Conservation (phyloP, 441 rosid genomes). For the Hura crepitans region DNA sequence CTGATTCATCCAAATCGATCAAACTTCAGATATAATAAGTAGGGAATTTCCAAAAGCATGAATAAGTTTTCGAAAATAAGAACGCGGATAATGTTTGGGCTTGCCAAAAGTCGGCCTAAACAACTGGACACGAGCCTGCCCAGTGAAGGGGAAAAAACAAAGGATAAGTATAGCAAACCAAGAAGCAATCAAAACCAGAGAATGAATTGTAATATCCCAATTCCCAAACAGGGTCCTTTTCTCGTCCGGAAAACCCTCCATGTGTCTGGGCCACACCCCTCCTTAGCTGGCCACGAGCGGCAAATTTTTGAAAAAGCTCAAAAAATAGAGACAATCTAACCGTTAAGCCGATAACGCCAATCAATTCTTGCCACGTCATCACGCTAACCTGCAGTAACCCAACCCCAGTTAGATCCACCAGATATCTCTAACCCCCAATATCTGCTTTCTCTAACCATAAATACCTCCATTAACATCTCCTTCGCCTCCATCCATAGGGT, state of each 20-base stretch:
- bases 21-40: too few relatives aligned
- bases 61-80: too few relatives aligned
- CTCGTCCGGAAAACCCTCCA: background rate
- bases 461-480: background rate
- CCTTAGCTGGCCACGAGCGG: conserved; percentile 37
- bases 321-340: conserved; percentile 3
- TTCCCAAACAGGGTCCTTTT: conserved; percentile 7
- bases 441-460: conserved; percentile 20
- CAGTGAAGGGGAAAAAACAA: too few relatives aligned
- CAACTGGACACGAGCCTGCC: too few relatives aligned
- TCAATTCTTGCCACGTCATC: conserved; percentile 29
- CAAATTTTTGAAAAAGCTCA: conserved; percentile 34
- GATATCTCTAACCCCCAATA: background rate
- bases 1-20: too few relatives aligned
- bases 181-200: background rate
- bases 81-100: too few relatives aligned
- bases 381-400: background rate
- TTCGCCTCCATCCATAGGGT: background rate
- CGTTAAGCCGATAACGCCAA: conserved; percentile 18
- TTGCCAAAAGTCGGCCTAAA: too few relatives aligned
- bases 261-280: background rate
- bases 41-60: too few relatives aligned
- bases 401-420: conserved; percentile 10
- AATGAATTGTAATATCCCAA: background rate
- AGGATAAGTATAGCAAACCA: too few relatives aligned